Percentiles rank a stretch among this genome's conserved stretches.
phyloP scores from a whole-genome alignment of 2,329 filamentous ascomycete species.

The Purpureocillium takamizusanense region DNA sequence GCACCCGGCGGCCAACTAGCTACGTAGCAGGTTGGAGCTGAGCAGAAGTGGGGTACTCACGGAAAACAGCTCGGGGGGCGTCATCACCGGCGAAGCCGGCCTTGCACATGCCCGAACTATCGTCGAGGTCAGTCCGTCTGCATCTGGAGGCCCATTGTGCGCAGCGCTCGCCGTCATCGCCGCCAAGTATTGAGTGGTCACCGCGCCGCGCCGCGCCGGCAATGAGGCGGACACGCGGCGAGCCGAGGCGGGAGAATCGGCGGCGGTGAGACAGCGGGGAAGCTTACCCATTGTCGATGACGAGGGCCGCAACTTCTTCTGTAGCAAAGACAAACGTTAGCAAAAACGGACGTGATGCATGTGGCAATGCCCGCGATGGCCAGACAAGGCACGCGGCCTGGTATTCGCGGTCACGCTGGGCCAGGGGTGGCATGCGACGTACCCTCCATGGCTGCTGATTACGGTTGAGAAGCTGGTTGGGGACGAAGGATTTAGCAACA shows the following conservation, averaged over 20 bases:
- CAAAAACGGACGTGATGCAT: slow-evolving; percentile 11
- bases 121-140: slow-evolving; percentile 27
- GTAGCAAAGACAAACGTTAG: slow-evolving; percentile 37
- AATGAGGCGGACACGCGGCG: background rate
- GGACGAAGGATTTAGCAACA: slow-evolving; percentile 7
- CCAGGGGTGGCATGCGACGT: slow-evolving; percentile 23
- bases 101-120: slow-evolving; percentile 99
- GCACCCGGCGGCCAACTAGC: slow-evolving; percentile 8
- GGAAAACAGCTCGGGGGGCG: slow-evolving; percentile 99
- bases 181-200: no score
- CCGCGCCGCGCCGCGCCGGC: no score
- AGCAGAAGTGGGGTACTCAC: slow-evolving; percentile 56
- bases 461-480: slow-evolving; percentile 21
- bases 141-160: background rate
- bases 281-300: slow-evolving; percentile 99
- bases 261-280: slow-evolving; percentile 24
- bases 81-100: slow-evolving; percentile 99
- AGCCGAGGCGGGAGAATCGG: slow-evolving; percentile 16
- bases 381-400: slow-evolving; percentile 1
- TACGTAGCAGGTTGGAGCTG: slow-evolving; percentile 6
- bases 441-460: slow-evolving; percentile 50
- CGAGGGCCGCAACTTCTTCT: slow-evolving; percentile 99
- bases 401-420: background rate
- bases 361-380: background rate
- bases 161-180: background rate